Conservation (phyloP, 164 flowering plant genomes). For the Aristolochia fimbriata region DNA sequence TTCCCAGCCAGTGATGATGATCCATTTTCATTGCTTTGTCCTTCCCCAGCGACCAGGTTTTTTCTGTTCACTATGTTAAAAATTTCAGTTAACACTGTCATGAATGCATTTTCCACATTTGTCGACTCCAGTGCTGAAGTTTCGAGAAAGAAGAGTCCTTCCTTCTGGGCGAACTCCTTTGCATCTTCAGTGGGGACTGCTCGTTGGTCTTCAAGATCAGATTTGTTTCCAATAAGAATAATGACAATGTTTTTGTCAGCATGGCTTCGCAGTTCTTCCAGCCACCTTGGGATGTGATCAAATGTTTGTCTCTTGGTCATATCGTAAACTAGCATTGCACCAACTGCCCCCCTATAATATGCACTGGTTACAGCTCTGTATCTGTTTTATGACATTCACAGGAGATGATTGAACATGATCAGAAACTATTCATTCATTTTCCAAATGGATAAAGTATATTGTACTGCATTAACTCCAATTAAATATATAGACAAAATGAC, state of each 20-base stretch:
- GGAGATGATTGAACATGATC: too few relatives aligned
- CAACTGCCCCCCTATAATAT: constrained; percentile 81
- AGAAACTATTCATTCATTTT: too few relatives aligned
- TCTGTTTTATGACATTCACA: constrained; percentile 23
- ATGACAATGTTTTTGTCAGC: constrained; percentile 90
- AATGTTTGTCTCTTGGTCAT: constrained; percentile 69
- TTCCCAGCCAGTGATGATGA: constrained; percentile 49
- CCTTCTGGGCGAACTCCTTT: constrained; percentile 68
- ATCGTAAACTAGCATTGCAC: constrained; percentile 81
- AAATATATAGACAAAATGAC: too few relatives aligned
- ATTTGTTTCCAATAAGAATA: constrained; percentile 66
- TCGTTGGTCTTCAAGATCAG: constrained; percentile 59
- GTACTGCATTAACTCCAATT: too few relatives aligned
- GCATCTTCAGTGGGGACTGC: constrained; percentile 78
- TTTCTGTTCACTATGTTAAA: constrained; percentile 70
- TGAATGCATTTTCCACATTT: constrained; percentile 62
- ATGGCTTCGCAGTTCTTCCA: constrained; percentile 73
- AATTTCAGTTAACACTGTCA: constrained; percentile 63
- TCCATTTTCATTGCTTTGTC: constrained; percentile 37
- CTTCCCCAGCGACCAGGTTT: constrained; percentile 46
- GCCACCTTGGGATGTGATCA: constrained; percentile 86
- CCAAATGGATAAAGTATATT: too few relatives aligned
- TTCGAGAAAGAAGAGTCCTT: constrained; percentile 76
- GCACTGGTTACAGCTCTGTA: constrained; percentile 85
- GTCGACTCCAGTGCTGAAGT: constrained; percentile 74